These are phyloP conservation scores for Dictyostelium purpureum DNA, from an alignment of 78 protist species.

Conservation along the genomic window DNA sequence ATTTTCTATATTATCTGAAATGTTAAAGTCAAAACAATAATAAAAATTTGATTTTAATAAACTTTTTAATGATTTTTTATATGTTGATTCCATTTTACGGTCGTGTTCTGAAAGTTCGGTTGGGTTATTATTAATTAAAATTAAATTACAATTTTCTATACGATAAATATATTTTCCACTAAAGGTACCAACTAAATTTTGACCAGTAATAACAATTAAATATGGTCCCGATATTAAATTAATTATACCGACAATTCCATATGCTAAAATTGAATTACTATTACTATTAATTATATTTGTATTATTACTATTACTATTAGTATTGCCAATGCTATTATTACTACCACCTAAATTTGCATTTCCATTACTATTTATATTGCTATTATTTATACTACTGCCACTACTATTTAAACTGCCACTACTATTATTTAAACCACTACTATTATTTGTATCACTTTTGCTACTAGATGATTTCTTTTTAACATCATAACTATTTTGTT, in stretches of 20 bases:
- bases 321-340: neutral
- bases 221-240: conserved; percentile 67
- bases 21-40: conserved; percentile 24
- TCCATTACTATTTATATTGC: neutral
- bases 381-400: neutral
- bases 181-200: conserved; percentile 19
- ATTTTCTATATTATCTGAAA: conserved; percentile 31
- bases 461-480: neutral
- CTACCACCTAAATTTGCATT: neutral
- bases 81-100: conserved; percentile 44
- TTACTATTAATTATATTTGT: neutral
- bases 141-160: neutral
- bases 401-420: neutral
- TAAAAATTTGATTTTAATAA: conserved; percentile 44
- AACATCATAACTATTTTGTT: neutral
- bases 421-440: neutral
- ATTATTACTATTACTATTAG: neutral
- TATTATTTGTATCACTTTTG: neutral
- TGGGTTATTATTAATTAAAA: neutral
- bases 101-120: conserved; percentile 56
- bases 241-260: conserved; percentile 67
- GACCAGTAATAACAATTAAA: conserved; percentile 9
- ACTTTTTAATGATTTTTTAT: conserved; percentile 20
- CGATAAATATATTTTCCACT: neutral
- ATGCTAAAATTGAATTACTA: conserved; percentile 16